Evolutionary conservation across 116 monocot genomes (phyloP).

Genomic region (Thalassia testudinum): DNA sequence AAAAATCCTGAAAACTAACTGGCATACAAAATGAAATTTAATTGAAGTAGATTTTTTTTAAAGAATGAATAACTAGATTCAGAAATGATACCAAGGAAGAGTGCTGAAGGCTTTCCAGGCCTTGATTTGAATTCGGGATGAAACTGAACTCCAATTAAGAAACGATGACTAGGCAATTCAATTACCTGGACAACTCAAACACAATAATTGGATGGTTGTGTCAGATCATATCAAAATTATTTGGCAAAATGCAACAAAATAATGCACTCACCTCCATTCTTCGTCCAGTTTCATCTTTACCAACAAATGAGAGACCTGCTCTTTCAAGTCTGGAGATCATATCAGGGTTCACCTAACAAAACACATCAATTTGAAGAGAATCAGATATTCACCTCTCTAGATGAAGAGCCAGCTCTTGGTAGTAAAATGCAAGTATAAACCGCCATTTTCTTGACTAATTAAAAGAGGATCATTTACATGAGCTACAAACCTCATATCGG

Average conservation of each 20-base stretch:
- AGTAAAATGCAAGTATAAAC: background rate
- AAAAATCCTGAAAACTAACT: too few species aligned
- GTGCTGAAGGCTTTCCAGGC: constrained; percentile 80
- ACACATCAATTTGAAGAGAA: background rate
- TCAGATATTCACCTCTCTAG: too few species aligned
- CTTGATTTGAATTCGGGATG: constrained; percentile 98
- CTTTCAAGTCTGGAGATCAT: constrained; percentile 67
- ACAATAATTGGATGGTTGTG: background rate
- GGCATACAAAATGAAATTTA: too few species aligned
- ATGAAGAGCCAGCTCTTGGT: background rate
- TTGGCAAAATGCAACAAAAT: background rate
- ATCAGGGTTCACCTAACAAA: constrained; percentile 76
- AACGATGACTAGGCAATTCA: constrained; percentile 76
- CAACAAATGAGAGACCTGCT: constrained; percentile 79
- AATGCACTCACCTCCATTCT: constrained; percentile 77
- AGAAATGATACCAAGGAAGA: constrained; percentile 49
- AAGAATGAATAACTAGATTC: too few species aligned
- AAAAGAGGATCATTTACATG: background rate
- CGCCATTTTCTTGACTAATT: background rate
- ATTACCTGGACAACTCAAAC: constrained; percentile 49
- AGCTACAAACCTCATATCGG: constrained; percentile 59
- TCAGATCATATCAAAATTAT: background rate
- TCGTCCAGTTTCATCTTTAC: constrained; percentile 71
- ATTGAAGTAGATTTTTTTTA: too few species aligned
- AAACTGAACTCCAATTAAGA: constrained; percentile 85